Base-by-base conservation (phyloP, 1,139 yeast genomes). In the Yamadazyma friedrichii region DNA sequence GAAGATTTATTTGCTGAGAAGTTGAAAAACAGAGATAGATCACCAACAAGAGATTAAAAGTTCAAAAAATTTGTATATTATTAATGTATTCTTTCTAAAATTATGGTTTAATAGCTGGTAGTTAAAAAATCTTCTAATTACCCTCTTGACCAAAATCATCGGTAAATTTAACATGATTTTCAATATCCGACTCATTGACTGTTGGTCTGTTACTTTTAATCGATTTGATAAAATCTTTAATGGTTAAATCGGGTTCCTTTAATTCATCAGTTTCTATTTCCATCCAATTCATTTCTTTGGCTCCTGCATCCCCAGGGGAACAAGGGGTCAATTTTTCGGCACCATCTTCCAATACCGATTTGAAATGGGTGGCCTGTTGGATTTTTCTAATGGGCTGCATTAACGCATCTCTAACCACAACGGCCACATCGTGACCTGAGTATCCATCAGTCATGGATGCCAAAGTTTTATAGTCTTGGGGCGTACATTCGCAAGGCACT, bases 341-440 rank as follows among this genome's bases (percentile, higher is more conserved):
- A 20, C 67, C 67, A 38, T 68, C 66, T 32, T 64, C 71, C 6
- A 50, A 41, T 9, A 80, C 76, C 42, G 75, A 72, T 56, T 85
- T 87, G 68, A 94, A 94, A 68, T 94, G 99, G 0, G 99, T 94
- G 0, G 98, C 98, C 54, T 81, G 85, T 62, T 93, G 98, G 48
- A 94, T 89, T 59, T 89, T 89, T 54, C 98, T 78, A 44, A 94
- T 88, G 2, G 99, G 98, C 61, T 91, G 95, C 98, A 94, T 94
- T 50, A 94, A 71, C 0, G 98, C 98, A 63, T 94, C 99, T 54
- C 96, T 81, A 6, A 94, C 98, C 13, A 91, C 95, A 33, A 93
- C 97, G 0, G 98, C 94, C 31, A 94, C 78, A 74, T 94, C 99
- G 59, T 93, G 96, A 41, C 99, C 99, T 0, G 97, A 88, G 61